Conservation (phyloP, 805 yeast genomes). For the Candida xiaguanensis region DNA sequence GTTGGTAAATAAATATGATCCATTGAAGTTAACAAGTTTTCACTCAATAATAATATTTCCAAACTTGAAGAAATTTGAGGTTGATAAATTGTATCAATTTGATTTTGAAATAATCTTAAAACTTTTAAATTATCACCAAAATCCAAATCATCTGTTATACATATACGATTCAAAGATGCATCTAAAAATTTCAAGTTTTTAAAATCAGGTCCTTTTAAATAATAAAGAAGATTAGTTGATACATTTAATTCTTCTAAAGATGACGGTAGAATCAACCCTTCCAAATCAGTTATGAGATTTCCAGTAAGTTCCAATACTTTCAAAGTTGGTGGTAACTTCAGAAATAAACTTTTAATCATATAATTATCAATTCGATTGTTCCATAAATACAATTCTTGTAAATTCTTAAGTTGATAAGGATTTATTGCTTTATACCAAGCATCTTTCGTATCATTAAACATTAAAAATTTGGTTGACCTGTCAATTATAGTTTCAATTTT, state of each 20-base stretch:
- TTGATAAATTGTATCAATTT: conserved; percentile 7
- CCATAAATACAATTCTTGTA: conserved; percentile 6
- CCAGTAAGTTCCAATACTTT: conserved; percentile 14
- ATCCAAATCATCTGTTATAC: conserved; percentile 7
- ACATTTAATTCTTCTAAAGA: conserved; percentile 12
- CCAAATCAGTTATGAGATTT: conserved; percentile 14
- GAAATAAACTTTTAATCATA: not conserved
- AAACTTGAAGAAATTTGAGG: conserved; percentile 11
- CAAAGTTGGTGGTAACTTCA: conserved; percentile 5
- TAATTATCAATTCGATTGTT: conserved; percentile 1
- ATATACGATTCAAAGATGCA: conserved; percentile 14
- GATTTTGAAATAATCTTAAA: conserved; percentile 15
- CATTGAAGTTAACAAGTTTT: conserved; percentile 11
- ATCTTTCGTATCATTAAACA: conserved; percentile 1
- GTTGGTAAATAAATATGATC: conserved; percentile 12
- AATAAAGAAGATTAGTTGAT: conserved; percentile 14
- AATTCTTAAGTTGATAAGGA: conserved; percentile 1
- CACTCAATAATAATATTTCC: conserved; percentile 14
- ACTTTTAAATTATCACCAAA: conserved; percentile 11
- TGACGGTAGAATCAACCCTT: conserved; percentile 11
- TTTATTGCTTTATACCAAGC: not conserved
- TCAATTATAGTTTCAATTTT: not conserved
- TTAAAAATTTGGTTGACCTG: conserved; percentile 1
- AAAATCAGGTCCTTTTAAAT: conserved; percentile 13
- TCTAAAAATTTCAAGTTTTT: conserved; percentile 11